phyloP scores from a whole-genome alignment of 1,284 basidiomycete genomes.

The Ganoderma leucocontextum region DNA sequence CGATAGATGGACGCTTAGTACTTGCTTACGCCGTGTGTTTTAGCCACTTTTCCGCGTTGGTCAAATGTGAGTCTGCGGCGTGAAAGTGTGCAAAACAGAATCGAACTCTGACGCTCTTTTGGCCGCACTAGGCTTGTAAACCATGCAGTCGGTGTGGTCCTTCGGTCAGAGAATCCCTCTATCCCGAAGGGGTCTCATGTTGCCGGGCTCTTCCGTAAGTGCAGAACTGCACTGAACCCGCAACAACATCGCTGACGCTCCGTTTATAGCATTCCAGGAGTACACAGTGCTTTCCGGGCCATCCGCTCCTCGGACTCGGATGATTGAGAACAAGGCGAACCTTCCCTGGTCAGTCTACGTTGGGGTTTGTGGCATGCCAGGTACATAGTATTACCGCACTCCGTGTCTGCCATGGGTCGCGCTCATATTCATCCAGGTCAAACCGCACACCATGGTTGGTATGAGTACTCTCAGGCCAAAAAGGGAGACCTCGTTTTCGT shows the following conservation, averaged over 20 bases:
- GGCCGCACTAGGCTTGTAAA: constrained; percentile 25
- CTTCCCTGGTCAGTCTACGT: constrained; percentile 43
- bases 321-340: constrained; percentile 37
- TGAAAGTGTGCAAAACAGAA: background rate
- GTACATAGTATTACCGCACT: constrained; percentile 20
- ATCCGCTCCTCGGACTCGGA: constrained; percentile 4
- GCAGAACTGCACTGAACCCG: background rate
- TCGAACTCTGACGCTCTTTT: background rate
- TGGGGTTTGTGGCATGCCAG: constrained; percentile 45
- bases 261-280: constrained; percentile 32
- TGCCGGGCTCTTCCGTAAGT: constrained; percentile 43
- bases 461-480: constrained; percentile 33
- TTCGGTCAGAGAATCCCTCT: constrained; percentile 50
- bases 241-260: constrained; percentile 8
- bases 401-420: background rate
- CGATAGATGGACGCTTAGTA: background rate
- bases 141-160: constrained; percentile 49
- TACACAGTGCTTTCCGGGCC: constrained; percentile 27
- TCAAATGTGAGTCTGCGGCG: background rate
- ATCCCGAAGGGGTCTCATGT: constrained; percentile 54
- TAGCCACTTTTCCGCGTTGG: background rate
- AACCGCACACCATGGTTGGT: constrained; percentile 39
- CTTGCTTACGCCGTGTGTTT: background rate
- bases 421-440: constrained; percentile 26
- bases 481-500: constrained; percentile 40